A percentile compares a stretch with the other conserved stretches of the same genome.
Conservation (phyloP, 306 rosid species). For the Lathyrus oleraceus region DNA sequence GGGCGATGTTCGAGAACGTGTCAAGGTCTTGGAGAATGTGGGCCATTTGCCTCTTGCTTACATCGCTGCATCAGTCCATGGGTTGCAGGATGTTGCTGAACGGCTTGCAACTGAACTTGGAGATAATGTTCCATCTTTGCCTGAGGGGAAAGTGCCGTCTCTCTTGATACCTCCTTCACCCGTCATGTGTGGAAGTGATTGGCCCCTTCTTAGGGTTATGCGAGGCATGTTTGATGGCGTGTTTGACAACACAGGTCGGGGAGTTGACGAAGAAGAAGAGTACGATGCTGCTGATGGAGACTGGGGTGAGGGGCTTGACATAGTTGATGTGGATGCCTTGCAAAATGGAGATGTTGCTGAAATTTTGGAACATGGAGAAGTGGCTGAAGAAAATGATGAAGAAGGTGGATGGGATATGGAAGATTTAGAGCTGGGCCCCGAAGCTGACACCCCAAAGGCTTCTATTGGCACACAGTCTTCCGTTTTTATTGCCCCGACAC, state of each 20-base stretch:
- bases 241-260: constrained; percentile 59
- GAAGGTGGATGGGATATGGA: constrained; percentile 96
- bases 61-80: constrained; percentile 76
- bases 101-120: constrained; percentile 80
- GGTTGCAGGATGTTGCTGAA: constrained; percentile 78
- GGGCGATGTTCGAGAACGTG: constrained; percentile 79
- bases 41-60: constrained; percentile 94
- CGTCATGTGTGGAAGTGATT: constrained; percentile 76
- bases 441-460: constrained; percentile 73
- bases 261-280: constrained; percentile 58
- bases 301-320: constrained; percentile 81
- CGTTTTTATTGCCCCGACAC: constrained; percentile 78
- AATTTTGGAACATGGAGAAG: constrained; percentile 68
- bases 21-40: constrained; percentile 84
- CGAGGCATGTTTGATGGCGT: constrained; percentile 89
- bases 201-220: constrained; percentile 93
- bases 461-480: constrained; percentile 55
- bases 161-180: constrained; percentile 81
- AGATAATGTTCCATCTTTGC: constrained; percentile 75
- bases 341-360: constrained; percentile 67
- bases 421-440: constrained; percentile 84
- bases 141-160: constrained; percentile 69
- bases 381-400: constrained; percentile 71
- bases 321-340: constrained; percentile 67
- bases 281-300: constrained; percentile 67